Percentiles rank a stretch among this genome's conserved stretches.
Conservation (phyloP, 805 yeast species). For the Wickerhamiella alocasiicola region DNA sequence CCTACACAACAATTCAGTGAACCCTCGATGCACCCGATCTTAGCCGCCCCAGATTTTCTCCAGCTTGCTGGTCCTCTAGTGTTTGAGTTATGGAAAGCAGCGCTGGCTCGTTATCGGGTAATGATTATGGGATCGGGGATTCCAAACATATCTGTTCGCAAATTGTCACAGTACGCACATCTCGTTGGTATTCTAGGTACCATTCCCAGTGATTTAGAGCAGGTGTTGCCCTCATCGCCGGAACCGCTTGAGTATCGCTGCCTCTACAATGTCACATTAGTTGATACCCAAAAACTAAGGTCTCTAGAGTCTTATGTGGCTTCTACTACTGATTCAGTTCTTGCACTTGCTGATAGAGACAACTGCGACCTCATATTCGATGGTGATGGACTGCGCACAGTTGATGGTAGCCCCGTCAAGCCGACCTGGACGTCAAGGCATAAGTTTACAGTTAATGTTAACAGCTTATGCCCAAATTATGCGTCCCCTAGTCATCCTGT, state of each 20-base stretch:
- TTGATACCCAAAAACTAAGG: conserved; percentile 37
- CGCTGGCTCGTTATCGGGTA: conserved; percentile 45
- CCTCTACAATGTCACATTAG: conserved; percentile 50
- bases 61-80: conserved; percentile 50
- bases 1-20: conserved; percentile 12
- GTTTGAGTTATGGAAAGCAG: conserved; percentile 51
- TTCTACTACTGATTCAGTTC: conserved; percentile 53
- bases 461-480: neutral
- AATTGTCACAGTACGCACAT: conserved; percentile 37
- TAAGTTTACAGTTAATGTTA: conserved; percentile 16
- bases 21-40: conserved; percentile 27
- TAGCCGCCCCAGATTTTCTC: conserved; percentile 32
- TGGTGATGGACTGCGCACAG: conserved; percentile 5
- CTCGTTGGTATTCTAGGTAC: conserved; percentile 48
- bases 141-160: conserved; percentile 15
- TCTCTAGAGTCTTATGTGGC: conserved; percentile 37
- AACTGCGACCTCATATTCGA: conserved; percentile 18
- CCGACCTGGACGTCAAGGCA: conserved; percentile 23
- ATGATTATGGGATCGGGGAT: conserved; percentile 31
- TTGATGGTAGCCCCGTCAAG: conserved; percentile 7
- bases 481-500: neutral
- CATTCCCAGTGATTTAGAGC: conserved; percentile 44
- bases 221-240: conserved; percentile 24
- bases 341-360: conserved; percentile 28
- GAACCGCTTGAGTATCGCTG: conserved; percentile 18